Evolutionary conservation across 2,329 filamentous ascomycete species (phyloP).

Genomic region (Aspergillus neoniger): DNA sequence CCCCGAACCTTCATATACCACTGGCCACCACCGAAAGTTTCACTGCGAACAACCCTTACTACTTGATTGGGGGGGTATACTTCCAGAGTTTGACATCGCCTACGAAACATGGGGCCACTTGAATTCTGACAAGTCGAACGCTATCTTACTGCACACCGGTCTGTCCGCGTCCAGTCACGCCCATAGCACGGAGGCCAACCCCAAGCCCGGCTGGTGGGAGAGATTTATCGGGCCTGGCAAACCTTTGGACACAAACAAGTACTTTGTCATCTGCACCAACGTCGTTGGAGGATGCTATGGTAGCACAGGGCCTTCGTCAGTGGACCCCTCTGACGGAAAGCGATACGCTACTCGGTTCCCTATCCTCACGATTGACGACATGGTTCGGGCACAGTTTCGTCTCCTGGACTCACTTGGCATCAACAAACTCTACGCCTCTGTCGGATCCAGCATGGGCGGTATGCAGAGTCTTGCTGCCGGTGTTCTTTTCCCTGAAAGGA

Average conservation of each 20-base stretch:
- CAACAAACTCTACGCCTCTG: constrained; percentile 79
- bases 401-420: constrained; percentile 80
- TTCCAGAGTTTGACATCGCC: constrained; percentile 84
- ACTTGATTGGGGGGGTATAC: constrained; percentile 92
- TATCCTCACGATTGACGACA: constrained; percentile 93
- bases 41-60: constrained; percentile 72
- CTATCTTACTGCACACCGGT: constrained; percentile 88
- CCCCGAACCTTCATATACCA: constrained; percentile 92
- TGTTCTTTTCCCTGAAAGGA: constrained; percentile 76
- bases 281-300: constrained; percentile 95
- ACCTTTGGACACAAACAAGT: constrained; percentile 85
- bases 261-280: constrained; percentile 94
- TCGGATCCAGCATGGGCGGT: constrained; percentile 96
- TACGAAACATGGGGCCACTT: constrained; percentile 83
- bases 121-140: constrained; percentile 71
- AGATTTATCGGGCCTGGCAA: constrained; percentile 90
- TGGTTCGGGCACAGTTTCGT: constrained; percentile 94
- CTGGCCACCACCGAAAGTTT: constrained; percentile 78
- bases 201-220: constrained; percentile 97
- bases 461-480: constrained; percentile 95
- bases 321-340: constrained; percentile 85
- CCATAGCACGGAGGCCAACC: constrained; percentile 82
- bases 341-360: constrained; percentile 93
- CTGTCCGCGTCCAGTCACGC: constrained; percentile 97
- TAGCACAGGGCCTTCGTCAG: constrained; percentile 83